These are phyloP conservation scores for Penicillium macrosclerotiorum DNA, from an alignment of 495 filamentous ascomycete genomes.

Conservation along the genomic window DNA sequence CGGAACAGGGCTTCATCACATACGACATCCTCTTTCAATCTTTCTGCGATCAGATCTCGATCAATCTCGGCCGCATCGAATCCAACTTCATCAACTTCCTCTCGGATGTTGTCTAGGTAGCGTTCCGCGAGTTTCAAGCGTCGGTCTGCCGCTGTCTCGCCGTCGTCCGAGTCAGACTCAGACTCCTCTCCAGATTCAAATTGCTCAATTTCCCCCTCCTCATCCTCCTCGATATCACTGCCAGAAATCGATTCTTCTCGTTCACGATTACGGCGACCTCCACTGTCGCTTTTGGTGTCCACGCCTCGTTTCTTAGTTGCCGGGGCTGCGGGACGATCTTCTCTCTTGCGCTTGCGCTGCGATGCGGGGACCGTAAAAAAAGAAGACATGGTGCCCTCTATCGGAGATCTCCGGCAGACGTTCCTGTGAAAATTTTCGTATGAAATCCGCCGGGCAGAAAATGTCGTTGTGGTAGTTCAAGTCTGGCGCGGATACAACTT, in stretches of 20 bases:
- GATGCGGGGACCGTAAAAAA: conserved; percentile 80
- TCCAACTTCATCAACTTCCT: conserved; percentile 76
- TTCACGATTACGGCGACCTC: conserved; percentile 25
- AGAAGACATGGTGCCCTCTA: conserved; percentile 61
- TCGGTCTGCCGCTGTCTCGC: conserved; percentile 85
- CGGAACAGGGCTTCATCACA: too few species aligned
- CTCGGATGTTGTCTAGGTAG: conserved; percentile 84
- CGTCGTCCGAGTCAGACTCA: conserved; percentile 55
- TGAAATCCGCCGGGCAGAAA: conserved; percentile 7
- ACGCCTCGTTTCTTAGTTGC: conserved; percentile 57
- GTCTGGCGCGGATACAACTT: conserved; percentile 30
- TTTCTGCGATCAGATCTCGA: conserved; percentile 82
- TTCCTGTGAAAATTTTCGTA: conserved; percentile 7
- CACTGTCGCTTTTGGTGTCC: conserved; percentile 32
- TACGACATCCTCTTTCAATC: conserved; percentile 84
- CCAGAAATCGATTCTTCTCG: conserved; percentile 76
- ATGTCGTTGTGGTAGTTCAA: conserved; percentile 7
- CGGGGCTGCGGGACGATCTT: conserved; percentile 47
- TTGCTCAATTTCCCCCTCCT: conserved; percentile 40
- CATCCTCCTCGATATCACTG: conserved; percentile 71
- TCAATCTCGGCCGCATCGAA: conserved; percentile 95
- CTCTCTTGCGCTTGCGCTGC: conserved; percentile 77
- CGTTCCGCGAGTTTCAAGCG: conserved; percentile 86
- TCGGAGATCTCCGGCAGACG: background rate
- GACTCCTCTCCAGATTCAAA: conserved; percentile 43